Evolutionary conservation across 78 protist species (phyloP).

Genomic region (Dictyostelium brefeldianum): DNA sequence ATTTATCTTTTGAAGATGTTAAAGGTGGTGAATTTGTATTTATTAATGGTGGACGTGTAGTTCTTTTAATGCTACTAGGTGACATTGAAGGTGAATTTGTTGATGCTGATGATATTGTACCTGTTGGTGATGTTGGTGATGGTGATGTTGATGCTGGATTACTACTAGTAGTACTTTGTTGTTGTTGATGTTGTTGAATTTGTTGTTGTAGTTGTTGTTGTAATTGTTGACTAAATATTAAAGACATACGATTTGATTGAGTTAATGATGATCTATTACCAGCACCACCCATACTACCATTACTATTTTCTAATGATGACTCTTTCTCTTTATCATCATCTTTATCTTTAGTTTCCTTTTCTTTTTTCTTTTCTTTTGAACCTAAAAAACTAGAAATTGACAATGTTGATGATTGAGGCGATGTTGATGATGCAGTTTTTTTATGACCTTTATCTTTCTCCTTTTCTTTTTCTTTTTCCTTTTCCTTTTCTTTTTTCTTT

Average conservation of each 20-base stretch:
- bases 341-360: slow-evolving; percentile 15
- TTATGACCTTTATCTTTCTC: not conserved
- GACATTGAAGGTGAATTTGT: slow-evolving; percentile 22
- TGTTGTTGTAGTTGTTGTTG: slow-evolving; percentile 13
- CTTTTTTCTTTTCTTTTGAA: not conserved
- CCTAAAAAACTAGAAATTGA: not conserved
- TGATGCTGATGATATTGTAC: not conserved
- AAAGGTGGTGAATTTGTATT: not conserved
- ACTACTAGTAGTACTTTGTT: not conserved
- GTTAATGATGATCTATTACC: too few relatives aligned
- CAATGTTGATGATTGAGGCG: not conserved
- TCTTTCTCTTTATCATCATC: slow-evolving; percentile 5
- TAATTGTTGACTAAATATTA: slow-evolving; percentile 13
- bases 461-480: not conserved
- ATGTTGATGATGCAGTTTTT: not conserved
- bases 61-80: slow-evolving; percentile 13
- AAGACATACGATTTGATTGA: slow-evolving; percentile 14
- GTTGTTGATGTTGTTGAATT: slow-evolving; percentile 28
- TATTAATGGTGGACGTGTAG: not conserved
- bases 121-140: not conserved
- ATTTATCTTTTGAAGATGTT: not conserved
- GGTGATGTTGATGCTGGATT: slow-evolving; percentile 1
- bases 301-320: not conserved
- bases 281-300: not conserved
- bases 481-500: slow-evolving; percentile 13